Evolutionary conservation across 148 eudicot genomes (phyloP), one percentile per base, ranked within the genome.

Genomic region (Spergularia marina): DNA sequence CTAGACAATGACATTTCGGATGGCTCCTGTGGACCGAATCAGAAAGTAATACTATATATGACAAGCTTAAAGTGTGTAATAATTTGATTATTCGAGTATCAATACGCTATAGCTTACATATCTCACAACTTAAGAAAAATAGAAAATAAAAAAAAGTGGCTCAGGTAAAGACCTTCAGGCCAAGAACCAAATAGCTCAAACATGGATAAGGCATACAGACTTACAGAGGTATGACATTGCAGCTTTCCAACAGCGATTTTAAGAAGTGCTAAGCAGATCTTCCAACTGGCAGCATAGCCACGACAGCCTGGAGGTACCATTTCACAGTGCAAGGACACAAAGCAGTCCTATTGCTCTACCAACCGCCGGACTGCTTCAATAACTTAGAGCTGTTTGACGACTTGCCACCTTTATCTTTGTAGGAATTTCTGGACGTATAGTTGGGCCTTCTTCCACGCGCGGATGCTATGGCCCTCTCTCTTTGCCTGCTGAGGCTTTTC

Each of bases 361-460:
- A 95, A 82, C 54, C 74, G 63, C 77, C 47, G 62, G 85, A 66
- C 76, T 90, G 90, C 78, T 84, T 88, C 54, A 89, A 90, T 74
- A 91, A 63, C 86, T 91, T 95, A 25, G 99, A 87, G 78, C 80
- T 92, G 36, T 80, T 84, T 47, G 92, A 86, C 25, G 97, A 95
- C 83, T 78, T 89, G n/a, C 94, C 92, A 68, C 99, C 99, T 77
- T 92, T 95, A 81, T 95, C 94, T 82, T 92, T 92, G 87, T 92
- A 92, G 7, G 90, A 81, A 80, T 92, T 95, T 81, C 99, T 80
- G 17, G 88, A 80, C 7, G 89, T 54, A 58, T 74, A 58, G 10
- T 79, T 84, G 65, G 85, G 83, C 68, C 89, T 91, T 30, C 44
- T 12, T 34, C 94, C 87, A 65, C 80, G 92, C 10, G 94, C 94